Evolutionary conservation across 176 grass and related monocot genomes (phyloP).

Genomic region (Triticum timopheevii): DNA sequence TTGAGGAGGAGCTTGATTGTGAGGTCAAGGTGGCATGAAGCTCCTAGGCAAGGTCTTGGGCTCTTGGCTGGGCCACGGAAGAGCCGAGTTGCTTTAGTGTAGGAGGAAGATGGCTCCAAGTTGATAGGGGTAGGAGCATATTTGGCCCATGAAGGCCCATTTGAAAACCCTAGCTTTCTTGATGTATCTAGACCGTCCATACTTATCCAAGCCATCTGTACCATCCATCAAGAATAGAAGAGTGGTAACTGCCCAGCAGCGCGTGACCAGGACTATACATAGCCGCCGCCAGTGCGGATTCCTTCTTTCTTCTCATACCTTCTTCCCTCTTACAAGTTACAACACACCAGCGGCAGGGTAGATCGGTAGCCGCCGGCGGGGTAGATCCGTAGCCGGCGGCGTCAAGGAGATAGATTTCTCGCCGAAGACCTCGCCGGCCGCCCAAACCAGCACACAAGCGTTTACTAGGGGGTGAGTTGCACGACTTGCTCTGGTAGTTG

Average conservation of each 20-base stretch:
- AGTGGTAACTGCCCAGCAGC: background rate
- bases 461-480: background rate
- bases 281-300: background rate
- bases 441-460: background rate
- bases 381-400: background rate
- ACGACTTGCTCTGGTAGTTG: background rate
- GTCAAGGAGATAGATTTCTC: background rate
- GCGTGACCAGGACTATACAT: background rate
- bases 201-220: conserved; percentile 13
- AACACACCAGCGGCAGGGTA: background rate
- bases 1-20: background rate
- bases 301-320: background rate
- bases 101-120: background rate
- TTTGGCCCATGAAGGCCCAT: conserved; percentile 16
- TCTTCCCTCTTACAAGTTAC: conserved; percentile 11
- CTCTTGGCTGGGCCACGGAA: background rate
- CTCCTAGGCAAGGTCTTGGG: background rate
- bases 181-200: background rate
- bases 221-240: background rate
- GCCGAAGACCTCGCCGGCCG: background rate
- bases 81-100: background rate
- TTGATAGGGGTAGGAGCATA: background rate
- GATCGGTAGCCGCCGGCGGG: background rate
- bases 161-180: conserved; percentile 8
- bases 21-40: background rate